These are phyloP conservation scores for Microbotryum silenes-acaulis DNA, from an alignment of 1,284 basidiomycete species.

Conservation along the genomic window DNA sequence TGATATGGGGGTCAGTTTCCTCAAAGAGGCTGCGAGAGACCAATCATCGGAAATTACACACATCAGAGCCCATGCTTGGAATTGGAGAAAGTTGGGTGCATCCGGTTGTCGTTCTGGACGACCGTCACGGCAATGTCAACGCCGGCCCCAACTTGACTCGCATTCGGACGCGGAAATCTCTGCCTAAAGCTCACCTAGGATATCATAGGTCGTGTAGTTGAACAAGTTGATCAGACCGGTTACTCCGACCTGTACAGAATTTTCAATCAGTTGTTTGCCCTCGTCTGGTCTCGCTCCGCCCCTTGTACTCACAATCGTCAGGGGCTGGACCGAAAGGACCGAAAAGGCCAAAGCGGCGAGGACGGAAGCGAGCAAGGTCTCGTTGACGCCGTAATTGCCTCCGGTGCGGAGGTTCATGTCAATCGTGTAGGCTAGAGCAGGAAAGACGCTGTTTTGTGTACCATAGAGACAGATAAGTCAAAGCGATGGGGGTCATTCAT, in stretches of 20 bases:
- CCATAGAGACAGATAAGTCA: too few relatives aligned
- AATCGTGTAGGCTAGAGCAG: conserved; percentile 84
- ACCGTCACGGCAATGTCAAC: too few relatives aligned
- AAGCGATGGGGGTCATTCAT: conserved; percentile 36
- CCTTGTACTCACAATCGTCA: conserved; percentile 69
- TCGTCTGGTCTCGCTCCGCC: too few relatives aligned
- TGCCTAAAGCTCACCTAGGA: conserved; percentile 44
- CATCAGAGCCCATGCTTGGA: conserved; percentile 43
- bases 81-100: conserved; percentile 61
- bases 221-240: conserved; percentile 49
- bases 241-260: neutral
- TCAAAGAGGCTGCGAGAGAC: neutral
- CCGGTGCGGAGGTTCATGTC: conserved; percentile 84
- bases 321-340: conserved; percentile 78
- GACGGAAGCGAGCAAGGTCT: conserved; percentile 52
- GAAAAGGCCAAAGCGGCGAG: conserved; percentile 90
- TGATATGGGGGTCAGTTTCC: neutral
- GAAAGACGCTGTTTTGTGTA: conserved; percentile 38
- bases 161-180: too few relatives aligned
- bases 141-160: too few relatives aligned
- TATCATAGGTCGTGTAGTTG: conserved; percentile 82
- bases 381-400: conserved; percentile 78
- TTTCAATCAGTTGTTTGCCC: too few relatives aligned
- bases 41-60: conserved; percentile 37
- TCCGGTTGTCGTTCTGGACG: conserved; percentile 40